Base-by-base conservation (phyloP, 2,329 filamentous ascomycete species). In the Tolypocladium nubicola region DNA sequence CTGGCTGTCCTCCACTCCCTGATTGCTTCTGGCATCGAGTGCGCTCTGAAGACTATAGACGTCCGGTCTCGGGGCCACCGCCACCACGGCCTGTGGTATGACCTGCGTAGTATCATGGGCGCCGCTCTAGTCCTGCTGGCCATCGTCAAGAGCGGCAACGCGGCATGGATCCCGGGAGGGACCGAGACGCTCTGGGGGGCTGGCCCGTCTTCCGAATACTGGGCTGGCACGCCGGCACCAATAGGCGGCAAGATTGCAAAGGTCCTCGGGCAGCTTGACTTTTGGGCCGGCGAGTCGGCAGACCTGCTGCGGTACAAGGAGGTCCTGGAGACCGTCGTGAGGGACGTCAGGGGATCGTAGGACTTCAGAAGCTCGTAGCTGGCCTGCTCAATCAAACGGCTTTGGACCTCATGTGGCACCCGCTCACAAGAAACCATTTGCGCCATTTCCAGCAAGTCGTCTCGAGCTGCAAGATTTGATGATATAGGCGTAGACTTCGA, bases 1-100 rank as follows among this genome's bases (percentile, higher is more conserved):
- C 4, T 62, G 3, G 50, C 57, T 21, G 47, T 62, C 3, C 57
- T 62, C 2, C 58, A 60, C 26, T 61, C 60, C 3, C 58, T 64
- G 9, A 56, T 64, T 19, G 26, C 53, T 9, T 61, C 61, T 3
- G 61, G 61, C n/a, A 61, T 62, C 35, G 61, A 63, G 16, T 64
- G 61, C 57, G 62, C 57, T 30, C 55, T 64, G 26, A 63, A 64
- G 52, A 63, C 61, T 2, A 61, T 64, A 13, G 62, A 64, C 56
- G 52, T 62, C 52, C 55, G 64, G 41, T n/a, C 59, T 38, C 56
- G 59, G 33, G 54, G 61, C 52, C 60, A 66, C 53, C 56, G 65
- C 11, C 65, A 66, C 43, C 65, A 68, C 39, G 66, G 65, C 2
- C 61, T 63, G 0, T 68, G 66, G 65, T 68, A 61, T 33, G 62